Evolutionary conservation across 1,139 yeast species (phyloP).

Genomic region (Waltiozyma solani): DNA sequence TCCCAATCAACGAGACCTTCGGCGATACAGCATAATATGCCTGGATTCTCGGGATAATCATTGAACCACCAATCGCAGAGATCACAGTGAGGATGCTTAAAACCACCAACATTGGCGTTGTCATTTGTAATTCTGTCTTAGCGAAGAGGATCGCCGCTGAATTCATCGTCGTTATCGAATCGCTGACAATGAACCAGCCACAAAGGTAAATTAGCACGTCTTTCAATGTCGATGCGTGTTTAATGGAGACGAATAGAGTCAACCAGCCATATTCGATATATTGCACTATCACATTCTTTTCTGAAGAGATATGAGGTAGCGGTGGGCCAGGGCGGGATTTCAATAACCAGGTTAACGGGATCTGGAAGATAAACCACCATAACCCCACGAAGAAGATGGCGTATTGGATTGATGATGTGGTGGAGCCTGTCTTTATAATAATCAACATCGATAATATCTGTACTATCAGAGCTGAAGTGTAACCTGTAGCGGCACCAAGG

Average conservation of each 20-base stretch:
- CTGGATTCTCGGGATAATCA: constrained; percentile 37
- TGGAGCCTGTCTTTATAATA: constrained; percentile 33
- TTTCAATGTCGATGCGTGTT: constrained; percentile 42
- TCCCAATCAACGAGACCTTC: constrained; percentile 35
- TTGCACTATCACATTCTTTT: constrained; percentile 16
- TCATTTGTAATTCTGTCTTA: constrained; percentile 53
- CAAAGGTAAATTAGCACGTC: constrained; percentile 50
- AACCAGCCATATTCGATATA: constrained; percentile 48
- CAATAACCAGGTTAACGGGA: constrained; percentile 41
- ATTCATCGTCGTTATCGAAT: constrained; percentile 62
- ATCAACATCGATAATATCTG: constrained; percentile 45
- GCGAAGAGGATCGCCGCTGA: constrained; percentile 68
- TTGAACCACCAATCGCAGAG: constrained; percentile 55
- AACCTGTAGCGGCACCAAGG: constrained; percentile 56
- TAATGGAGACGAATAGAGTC: constrained; percentile 40
- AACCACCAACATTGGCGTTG: constrained; percentile 47
- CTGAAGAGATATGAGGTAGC: constrained; percentile 8
- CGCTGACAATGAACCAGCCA: constrained; percentile 66
- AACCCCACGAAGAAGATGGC: constrained; percentile 51
- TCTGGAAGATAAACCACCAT: constrained; percentile 64
- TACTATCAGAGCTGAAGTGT: constrained; percentile 50
- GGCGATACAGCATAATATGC: constrained; percentile 31
- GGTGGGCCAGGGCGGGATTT: constrained; percentile 32
- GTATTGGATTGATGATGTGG: constrained; percentile 36
- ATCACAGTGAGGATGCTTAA: constrained; percentile 53